Percentiles rank a stretch among this genome's conserved stretches.
Evolutionary conservation across 805 yeast species (phyloP).

Genomic region (Ogataea degrootiae): DNA sequence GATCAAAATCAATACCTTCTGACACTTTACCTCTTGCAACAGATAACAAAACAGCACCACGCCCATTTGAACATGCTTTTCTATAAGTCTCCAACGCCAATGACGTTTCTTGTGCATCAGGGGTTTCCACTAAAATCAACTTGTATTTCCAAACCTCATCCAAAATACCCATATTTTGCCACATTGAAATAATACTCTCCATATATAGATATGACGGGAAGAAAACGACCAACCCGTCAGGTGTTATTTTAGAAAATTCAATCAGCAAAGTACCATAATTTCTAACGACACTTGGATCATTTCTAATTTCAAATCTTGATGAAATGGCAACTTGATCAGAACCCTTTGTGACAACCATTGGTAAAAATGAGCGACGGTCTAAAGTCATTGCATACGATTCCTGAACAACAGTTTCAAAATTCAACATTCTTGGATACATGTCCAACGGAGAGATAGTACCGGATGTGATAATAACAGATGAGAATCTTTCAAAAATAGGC

Average conservation of each 20-base stretch:
- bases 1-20: slow-evolving; percentile 99
- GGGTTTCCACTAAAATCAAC: slow-evolving; percentile 91
- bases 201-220: slow-evolving; percentile 95
- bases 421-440: slow-evolving; percentile 96
- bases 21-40: slow-evolving; percentile 99
- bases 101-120: slow-evolving; percentile 98
- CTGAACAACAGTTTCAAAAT: slow-evolving; percentile 88
- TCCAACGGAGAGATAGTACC: slow-evolving; percentile 98
- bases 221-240: slow-evolving; percentile 97
- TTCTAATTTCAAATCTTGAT: slow-evolving; percentile 92
- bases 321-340: slow-evolving; percentile 97
- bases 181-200: slow-evolving; percentile 97
- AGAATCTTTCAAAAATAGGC: slow-evolving; percentile 91
- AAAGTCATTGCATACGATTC: slow-evolving; percentile 95
- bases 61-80: slow-evolving; percentile 93
- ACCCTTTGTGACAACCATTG: slow-evolving; percentile 95
- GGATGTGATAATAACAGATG: slow-evolving; percentile 89
- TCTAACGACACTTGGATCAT: slow-evolving; percentile 96
- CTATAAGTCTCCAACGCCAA: slow-evolving; percentile 92
- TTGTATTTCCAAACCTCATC: slow-evolving; percentile 99
- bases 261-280: slow-evolving; percentile 90
- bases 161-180: slow-evolving; percentile 98
- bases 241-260: slow-evolving; percentile 91
- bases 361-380: slow-evolving; percentile 86
- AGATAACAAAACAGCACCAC: slow-evolving; percentile 93